A percentile compares a stretch with the other conserved stretches of the same genome.
Evolutionary conservation across 2,329 filamentous ascomycete species (phyloP).

Genomic region (Apiospora pterosperma): DNA sequence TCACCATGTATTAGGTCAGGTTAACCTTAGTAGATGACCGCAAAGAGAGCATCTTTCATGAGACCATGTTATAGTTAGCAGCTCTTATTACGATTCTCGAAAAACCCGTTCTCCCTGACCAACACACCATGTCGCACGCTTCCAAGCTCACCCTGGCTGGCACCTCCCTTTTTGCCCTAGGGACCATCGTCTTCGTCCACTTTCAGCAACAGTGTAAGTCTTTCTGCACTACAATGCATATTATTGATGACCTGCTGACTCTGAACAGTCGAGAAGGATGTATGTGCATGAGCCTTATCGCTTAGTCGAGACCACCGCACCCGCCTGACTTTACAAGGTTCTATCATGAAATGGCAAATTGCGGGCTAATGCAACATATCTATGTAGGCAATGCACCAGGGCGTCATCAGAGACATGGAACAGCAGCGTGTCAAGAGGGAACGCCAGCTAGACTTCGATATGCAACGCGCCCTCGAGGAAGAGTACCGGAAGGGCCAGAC

Average conservation of each 20-base stretch:
- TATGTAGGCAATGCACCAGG: conserved; percentile 87
- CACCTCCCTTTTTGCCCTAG: conserved; percentile 71
- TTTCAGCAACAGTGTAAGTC: conserved; percentile 66
- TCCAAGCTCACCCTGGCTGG: conserved; percentile 81
- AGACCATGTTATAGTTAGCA: neutral
- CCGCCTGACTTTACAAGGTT: neutral
- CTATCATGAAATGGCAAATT: neutral
- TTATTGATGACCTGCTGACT: neutral
- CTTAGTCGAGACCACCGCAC: neutral
- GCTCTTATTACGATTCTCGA: neutral
- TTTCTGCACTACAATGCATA: neutral
- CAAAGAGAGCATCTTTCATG: neutral
- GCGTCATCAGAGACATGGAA: conserved; percentile 91
- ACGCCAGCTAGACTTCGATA: conserved; percentile 89
- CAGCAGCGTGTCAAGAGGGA: conserved; percentile 88
- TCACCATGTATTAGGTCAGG: neutral
- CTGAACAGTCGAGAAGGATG: conserved; percentile 63
- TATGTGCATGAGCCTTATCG: conserved; percentile 39
- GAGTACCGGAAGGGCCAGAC: conserved; percentile 89
- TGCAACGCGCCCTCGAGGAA: conserved; percentile 79
- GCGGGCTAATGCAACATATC: neutral
- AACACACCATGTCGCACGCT: conserved; percentile 72
- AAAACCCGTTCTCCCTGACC: neutral
- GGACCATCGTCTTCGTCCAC: conserved; percentile 83
- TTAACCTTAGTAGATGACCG: neutral